Evolutionary conservation across 805 yeast genomes (phyloP).

Genomic region (Saturnispora quitensis): DNA sequence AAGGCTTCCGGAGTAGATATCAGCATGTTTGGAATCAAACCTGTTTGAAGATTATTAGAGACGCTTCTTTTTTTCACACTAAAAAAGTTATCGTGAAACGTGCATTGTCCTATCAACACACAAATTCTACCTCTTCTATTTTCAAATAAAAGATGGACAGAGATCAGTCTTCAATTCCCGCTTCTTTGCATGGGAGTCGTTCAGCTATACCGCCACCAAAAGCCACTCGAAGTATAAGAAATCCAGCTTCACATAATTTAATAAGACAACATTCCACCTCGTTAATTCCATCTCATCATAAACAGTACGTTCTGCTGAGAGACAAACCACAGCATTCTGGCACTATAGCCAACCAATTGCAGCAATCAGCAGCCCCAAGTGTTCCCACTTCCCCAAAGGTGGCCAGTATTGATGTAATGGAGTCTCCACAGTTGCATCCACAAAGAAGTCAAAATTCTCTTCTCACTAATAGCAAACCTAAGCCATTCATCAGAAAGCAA

Average conservation of each 20-base stretch:
- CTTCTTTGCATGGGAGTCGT: background rate
- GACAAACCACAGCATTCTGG: conserved; percentile 15
- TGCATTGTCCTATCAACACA: background rate
- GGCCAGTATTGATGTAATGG: conserved; percentile 3
- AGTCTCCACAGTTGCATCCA: conserved; percentile 11
- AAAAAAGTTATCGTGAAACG: background rate
- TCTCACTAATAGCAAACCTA: conserved; percentile 11
- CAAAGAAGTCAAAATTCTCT: conserved; percentile 2
- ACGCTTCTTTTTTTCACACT: background rate
- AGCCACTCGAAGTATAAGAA: conserved; percentile 11
- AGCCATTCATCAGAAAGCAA: conserved; percentile 21
- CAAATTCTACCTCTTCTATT: background rate
- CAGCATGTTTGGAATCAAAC: background rate
- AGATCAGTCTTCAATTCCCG: background rate
- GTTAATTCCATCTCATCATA: conserved; percentile 20
- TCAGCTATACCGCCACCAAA: background rate
- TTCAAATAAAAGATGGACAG: background rate
- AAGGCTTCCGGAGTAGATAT: background rate
- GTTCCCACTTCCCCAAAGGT: conserved; percentile 12
- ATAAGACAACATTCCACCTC: conserved; percentile 13
- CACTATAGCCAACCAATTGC: background rate
- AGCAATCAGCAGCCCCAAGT: conserved; percentile 2
- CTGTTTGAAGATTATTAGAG: background rate
- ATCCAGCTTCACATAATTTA: conserved; percentile 15
- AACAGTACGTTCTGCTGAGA: conserved; percentile 25